Evolutionary conservation across 345 rosid species (phyloP).

Genomic region (Laguncularia racemosa): DNA sequence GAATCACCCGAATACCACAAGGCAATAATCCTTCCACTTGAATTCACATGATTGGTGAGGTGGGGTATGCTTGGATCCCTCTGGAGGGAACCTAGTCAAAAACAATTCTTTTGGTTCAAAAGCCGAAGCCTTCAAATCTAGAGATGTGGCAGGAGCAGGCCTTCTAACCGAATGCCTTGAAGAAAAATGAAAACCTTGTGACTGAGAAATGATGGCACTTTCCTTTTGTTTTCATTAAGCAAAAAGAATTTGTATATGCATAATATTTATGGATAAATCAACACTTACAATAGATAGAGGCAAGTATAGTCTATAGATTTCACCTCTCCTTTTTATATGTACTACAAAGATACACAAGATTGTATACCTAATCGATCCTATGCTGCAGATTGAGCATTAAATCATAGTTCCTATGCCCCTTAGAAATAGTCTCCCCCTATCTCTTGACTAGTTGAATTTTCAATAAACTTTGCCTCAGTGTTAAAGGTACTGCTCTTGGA

Average conservation of each 20-base stretch:
- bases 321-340: no score
- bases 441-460: conserved; percentile 34
- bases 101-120: conserved; percentile 70
- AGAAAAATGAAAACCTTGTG: no score
- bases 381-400: conserved; percentile 67
- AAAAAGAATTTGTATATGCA: no score
- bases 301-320: no score
- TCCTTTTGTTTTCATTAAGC: no score
- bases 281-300: no score
- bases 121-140: no score
- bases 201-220: no score
- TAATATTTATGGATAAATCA: no score
- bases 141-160: no score
- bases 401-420: conserved; percentile 58
- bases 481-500: conserved; percentile 1
- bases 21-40: conserved; percentile 80
- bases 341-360: not conserved
- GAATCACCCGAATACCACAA: conserved; percentile 59
- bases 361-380: conserved; percentile 51
- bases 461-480: conserved; percentile 14
- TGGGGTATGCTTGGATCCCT: conserved; percentile 68
- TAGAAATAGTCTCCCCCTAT: conserved; percentile 52
- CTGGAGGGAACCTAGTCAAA: conserved; percentile 71
- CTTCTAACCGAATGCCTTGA: no score
- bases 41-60: conserved; percentile 65